Conservation (phyloP, 139 green algal species). For the Microglena sp. region DNA sequence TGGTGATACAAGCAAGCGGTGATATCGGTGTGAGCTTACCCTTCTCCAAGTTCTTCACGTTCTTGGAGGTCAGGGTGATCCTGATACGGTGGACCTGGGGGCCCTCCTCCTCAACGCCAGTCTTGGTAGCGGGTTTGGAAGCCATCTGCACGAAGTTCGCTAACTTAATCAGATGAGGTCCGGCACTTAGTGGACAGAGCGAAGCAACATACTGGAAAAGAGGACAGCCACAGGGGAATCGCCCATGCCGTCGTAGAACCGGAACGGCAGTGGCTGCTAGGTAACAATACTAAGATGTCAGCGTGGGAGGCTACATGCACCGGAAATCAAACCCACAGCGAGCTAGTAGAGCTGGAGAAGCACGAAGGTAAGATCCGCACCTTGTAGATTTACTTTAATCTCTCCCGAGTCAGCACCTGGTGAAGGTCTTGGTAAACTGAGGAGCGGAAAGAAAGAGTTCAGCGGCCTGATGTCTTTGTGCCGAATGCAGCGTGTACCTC, state of each 20-base stretch:
- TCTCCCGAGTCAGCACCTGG: conserved; percentile 14
- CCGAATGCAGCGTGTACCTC: too few relatives aligned
- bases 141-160: background rate
- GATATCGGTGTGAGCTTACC: too few relatives aligned
- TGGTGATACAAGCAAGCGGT: too few relatives aligned
- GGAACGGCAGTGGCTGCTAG: too few relatives aligned
- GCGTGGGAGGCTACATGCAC: background rate
- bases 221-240: too few relatives aligned
- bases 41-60: conserved; percentile 97
- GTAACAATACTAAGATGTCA: background rate
- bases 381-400: conserved; percentile 7
- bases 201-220: too few relatives aligned
- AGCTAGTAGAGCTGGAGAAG: too few relatives aligned
- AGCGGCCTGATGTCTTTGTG: too few relatives aligned
- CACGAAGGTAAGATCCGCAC: background rate
- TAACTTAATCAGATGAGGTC: background rate
- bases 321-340: background rate
- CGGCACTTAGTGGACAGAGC: background rate
- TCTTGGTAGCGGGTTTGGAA: conserved; percentile 36
- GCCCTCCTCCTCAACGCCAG: conserved; percentile 60
- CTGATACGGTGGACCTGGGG: conserved; percentile 85
- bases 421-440: conserved; percentile 7
- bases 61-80: conserved; percentile 96
- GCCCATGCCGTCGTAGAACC: too few relatives aligned
- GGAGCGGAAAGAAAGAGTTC: background rate